Base-by-base conservation (phyloP, 768 basidiomycete species). In the Podaxis carcinomalis region DNA sequence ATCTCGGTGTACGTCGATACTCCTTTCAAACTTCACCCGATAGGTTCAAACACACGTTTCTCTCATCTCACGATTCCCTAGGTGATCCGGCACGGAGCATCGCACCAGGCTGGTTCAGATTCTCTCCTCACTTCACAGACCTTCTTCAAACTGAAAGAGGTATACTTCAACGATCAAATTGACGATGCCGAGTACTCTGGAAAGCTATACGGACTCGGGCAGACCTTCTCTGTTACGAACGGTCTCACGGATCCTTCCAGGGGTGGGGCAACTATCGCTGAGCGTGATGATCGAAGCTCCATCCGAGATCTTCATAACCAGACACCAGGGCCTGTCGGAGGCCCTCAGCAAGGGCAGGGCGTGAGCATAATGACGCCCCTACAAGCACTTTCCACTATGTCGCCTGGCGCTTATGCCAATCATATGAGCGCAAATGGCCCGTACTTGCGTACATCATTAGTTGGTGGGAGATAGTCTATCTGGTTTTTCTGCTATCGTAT, bases 31-130 rank as follows among this genome's bases (percentile, higher is more conserved):
- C 16, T 32, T 19, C 51, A 42, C 5, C 25, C 54, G 53, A 60
- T 25, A 25, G 51, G 36, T 9, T 44, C 37, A 51, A 19, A 27
- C 23, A 3, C 46, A 27, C 44, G n/a, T 61, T 55, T 54, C 2
- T 44, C 42, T 19, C 42, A 44, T 44, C 19, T 44, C 16, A 44
- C 19, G 32, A 32, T 32, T 32, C 32, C 32, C 14, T 68, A 96
- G 95, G 89, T 97, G 28, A 79, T 88, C 74, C 86, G 95, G 47
- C 92, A 94, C 73, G 94, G 93, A 4, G 83, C 87, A 21, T 92
- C 93, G 58, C 95, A 97, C 74, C 96, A 97, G 77, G 95, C 96
- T 9, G 96, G 97, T 13, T 95, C 93, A n/a, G 97, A 98, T 71
- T 93, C 92, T 13, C 87, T 98, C 44, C 83, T 99, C 50, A 98